Evolutionary conservation across 225 moss, liverwort and hornwort genomes (phyloP), one percentile per base, ranked within the genome.

Genomic region (Anthoceros angustus): DNA sequence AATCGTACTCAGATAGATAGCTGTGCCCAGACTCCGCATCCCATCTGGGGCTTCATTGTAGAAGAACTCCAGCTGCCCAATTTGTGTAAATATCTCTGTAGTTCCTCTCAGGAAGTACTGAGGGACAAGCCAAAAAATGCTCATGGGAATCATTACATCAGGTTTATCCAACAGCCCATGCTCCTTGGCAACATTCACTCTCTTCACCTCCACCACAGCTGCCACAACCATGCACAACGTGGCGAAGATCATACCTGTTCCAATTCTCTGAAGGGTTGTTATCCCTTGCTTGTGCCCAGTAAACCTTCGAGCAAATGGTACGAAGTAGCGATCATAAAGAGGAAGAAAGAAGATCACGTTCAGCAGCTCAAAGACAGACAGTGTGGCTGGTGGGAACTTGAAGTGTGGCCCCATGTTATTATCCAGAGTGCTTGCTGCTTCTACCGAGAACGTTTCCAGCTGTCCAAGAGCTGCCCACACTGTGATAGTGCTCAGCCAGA

Each of bases 371-470:
- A 89, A 89, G 60, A 86, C 78, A 6, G 89, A 84, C 14, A 89
- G 72, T 20, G 89, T 86, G 38, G 89, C 89, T 62, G 89, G 69
- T 61, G 89, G 89, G 61, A 83, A 86, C 32, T 78, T 66, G 41
- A 89, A 80, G 63, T 73, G 63, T 39, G 77, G 62, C 10, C 82
- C 82, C 39, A 89, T 70, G 16, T 69, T 80, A 41, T 82, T 82
- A 74, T 89, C 79, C 86, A 89, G 75, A 0, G 89, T 86, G 25
- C 66, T 70, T 4, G 77, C 89, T 40, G 79, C 74, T 74, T 84
- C 86, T 9, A 86, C 89, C 10, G 86, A 84, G 50, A 89, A 89
- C 7, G 89, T 89, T 62, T 86, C 86, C 89, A 89, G 80, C 64
- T 89, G 89, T 0, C 86, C 70, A 12, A 86, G 73, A 5, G 86